Conservation (phyloP, 768 basidiomycete genomes). For the Clitopilus hobsonii region DNA sequence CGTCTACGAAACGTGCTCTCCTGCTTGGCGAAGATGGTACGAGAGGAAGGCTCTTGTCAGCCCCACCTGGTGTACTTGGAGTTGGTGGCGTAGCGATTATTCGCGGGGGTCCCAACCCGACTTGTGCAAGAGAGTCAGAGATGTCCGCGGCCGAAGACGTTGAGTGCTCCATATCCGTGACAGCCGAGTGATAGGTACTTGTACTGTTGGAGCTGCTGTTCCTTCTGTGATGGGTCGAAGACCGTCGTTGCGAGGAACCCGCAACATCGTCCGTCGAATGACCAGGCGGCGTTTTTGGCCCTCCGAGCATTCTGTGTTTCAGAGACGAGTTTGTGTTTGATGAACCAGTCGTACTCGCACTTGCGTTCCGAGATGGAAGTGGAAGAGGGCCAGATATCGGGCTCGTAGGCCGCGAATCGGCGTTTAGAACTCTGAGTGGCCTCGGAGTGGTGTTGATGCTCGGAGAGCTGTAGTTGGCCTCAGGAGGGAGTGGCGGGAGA, state of each 20-base stretch:
- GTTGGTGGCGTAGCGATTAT: constrained; percentile 30
- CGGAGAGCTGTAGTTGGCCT: constrained; percentile 12
- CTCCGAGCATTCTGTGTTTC: constrained; percentile 13
- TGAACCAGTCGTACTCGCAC: constrained; percentile 21
- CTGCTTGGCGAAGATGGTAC: neutral
- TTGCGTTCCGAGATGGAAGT: constrained; percentile 3
- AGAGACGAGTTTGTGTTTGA: constrained; percentile 18
- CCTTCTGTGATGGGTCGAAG: constrained; percentile 10
- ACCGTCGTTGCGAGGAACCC: constrained; percentile 11
- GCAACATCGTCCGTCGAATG: constrained; percentile 14
- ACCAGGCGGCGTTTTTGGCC: constrained; percentile 11
- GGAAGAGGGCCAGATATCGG: constrained; percentile 23
- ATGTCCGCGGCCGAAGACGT: constrained; percentile 3
- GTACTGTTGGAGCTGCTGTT: constrained; percentile 11
- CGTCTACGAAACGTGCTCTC: neutral
- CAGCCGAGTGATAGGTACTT: constrained; percentile 8
- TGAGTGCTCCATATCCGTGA: constrained; percentile 4
- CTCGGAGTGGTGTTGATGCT: constrained; percentile 23
- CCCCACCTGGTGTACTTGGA: constrained; percentile 12
- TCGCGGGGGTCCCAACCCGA: constrained; percentile 16
- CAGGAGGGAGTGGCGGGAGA: constrained; percentile 10
- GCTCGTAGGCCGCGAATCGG: constrained; percentile 22
- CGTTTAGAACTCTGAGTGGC: constrained; percentile 20
- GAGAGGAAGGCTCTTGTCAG: neutral
- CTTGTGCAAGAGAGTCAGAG: constrained; percentile 5